phyloP scores from a whole-genome alignment of 2,329 filamentous ascomycete genomes.

The Fusarium udum region DNA sequence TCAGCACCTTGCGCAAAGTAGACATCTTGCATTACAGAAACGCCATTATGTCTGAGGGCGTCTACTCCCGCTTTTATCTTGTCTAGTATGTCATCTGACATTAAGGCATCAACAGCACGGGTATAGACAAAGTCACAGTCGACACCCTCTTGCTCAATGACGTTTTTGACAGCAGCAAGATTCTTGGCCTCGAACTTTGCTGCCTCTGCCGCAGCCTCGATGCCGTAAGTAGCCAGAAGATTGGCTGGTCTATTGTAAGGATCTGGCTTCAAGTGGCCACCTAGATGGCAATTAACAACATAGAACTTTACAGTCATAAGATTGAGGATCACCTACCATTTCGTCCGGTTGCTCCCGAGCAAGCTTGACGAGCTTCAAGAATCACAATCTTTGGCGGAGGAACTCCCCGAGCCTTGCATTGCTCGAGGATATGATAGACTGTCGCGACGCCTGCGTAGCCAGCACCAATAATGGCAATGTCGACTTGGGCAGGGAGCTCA shows the following conservation, averaged over 20 bases:
- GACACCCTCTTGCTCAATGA: neutral
- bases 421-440: neutral
- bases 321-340: neutral
- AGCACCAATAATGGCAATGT: neutral
- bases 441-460: neutral
- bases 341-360: neutral
- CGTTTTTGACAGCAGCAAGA: neutral
- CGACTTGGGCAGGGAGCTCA: neutral
- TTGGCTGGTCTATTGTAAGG: neutral
- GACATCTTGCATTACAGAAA: constrained; percentile 1
- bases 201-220: neutral
- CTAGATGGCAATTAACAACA: neutral
- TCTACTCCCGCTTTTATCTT: neutral
- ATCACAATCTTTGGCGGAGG: neutral
- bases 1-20: neutral
- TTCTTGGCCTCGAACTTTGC: constrained; percentile 1
- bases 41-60: neutral
- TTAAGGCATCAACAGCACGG: neutral
- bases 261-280: neutral
- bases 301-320: accelerated
- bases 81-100: neutral
- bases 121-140: constrained; percentile 6
- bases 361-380: constrained; percentile 3
- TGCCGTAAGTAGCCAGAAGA: neutral
- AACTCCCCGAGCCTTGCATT: neutral